Base-by-base conservation (phyloP, 1,139 yeast genomes). In the Lodderomyces metapsilosis region DNA sequence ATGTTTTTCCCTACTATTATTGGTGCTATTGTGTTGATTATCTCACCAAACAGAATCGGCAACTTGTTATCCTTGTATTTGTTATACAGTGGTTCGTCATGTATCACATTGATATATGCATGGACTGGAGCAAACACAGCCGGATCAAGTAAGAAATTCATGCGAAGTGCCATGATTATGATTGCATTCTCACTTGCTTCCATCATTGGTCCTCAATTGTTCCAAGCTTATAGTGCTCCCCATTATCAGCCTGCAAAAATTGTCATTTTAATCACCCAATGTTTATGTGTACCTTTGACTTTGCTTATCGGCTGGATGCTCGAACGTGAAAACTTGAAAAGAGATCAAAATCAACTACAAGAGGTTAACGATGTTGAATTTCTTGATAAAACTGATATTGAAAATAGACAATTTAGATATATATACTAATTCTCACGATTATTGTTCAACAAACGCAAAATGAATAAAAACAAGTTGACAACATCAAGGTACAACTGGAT, bases 401-500 rank as follows among this genome's bases (percentile, higher is more conserved):
- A 68, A 42, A 68, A 68, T 43, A 51, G 53, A 36, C 54, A 56
- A 24, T 68, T 68, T 44, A 54, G 71, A 41, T 68, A 67, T 43
- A 55, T 56, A 4, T 61, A 58, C 43, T 64, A 51, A n/a, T 36
- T 37, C n/a, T 50, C 72, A 22, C 43, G 43, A 18, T 43, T 43
- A 54, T 68, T 71, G 43, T 80, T 74, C 52, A 88, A 67, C 36
- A 88, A 74, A 46, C 95, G 72, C 59, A 88, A 74, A 49, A 88
- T 82, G 61, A 80, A 82, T 52, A 88, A 62, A 68, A 88, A 88
- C 64, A 88, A 73, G 64, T 88, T 88, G 62, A 88, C 70, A 38
- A 88, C 75, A 58, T 88, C 96, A 70, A 88, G 74, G 61, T 88
- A 88, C 46, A 88, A 74, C 49, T 78, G 68, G 57, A 88, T 80